phyloP scores from a whole-genome alignment of 371 early-diverging fungal genomes.

The Synchytrium microbalum region DNA sequence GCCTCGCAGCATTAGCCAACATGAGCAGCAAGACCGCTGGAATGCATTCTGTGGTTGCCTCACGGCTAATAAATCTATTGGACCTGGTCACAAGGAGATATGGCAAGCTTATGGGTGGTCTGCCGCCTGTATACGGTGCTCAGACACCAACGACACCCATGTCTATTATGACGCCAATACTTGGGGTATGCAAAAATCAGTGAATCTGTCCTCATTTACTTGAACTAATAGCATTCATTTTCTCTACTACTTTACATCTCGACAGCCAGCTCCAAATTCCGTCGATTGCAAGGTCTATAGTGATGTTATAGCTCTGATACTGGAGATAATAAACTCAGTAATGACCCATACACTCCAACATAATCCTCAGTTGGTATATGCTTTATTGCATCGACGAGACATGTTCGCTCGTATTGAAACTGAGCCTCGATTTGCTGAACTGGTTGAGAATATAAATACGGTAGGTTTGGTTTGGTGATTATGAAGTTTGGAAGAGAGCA shows the following conservation, averaged over 20 bases:
- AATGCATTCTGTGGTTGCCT: slow-evolving; percentile 64
- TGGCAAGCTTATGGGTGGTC: slow-evolving; percentile 39
- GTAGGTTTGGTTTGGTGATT: slow-evolving; percentile 10
- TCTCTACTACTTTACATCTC: neutral
- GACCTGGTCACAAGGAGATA: slow-evolving; percentile 60
- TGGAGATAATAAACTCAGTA: slow-evolving; percentile 64
- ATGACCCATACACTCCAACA: slow-evolving; percentile 53
- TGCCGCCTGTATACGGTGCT: too few species aligned
- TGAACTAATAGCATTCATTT: too few species aligned
- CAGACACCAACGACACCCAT: too few species aligned
- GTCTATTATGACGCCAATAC: too few species aligned
- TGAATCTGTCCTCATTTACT: too few species aligned
- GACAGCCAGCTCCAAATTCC: neutral
- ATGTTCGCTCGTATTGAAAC: slow-evolving; percentile 50
- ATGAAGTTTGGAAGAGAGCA: neutral
- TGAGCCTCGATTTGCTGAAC: slow-evolving; percentile 45
- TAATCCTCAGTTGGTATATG: slow-evolving; percentile 67
- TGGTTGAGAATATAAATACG: slow-evolving; percentile 54
- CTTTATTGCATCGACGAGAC: slow-evolving; percentile 59
- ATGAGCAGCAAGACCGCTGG: slow-evolving; percentile 54
- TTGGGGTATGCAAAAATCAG: too few species aligned
- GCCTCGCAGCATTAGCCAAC: slow-evolving; percentile 58
- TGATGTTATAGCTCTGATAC: slow-evolving; percentile 55
- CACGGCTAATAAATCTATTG: slow-evolving; percentile 53
- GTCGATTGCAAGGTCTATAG: slow-evolving; percentile 40